These are phyloP conservation scores for Kazachstania sp. DNA, from an alignment of 1,139 yeast species.

Conservation along the genomic window DNA sequence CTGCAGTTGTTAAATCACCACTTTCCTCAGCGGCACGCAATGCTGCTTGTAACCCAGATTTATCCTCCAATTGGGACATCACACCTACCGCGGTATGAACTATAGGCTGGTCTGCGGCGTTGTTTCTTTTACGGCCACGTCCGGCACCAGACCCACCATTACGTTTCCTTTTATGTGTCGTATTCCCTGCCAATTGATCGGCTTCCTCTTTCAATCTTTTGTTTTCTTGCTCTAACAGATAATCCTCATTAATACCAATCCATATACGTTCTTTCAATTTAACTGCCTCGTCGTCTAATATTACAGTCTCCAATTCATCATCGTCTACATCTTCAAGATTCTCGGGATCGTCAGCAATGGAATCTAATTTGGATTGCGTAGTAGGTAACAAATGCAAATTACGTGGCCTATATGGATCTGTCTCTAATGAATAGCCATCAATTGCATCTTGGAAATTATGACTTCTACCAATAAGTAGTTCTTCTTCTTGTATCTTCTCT, in stretches of 20 bases:
- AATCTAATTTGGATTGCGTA: conserved; percentile 43
- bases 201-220: conserved; percentile 80
- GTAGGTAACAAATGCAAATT: conserved; percentile 49
- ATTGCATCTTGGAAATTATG: conserved; percentile 22
- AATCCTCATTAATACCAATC: conserved; percentile 84
- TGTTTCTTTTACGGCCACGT: conserved; percentile 28
- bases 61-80: conserved; percentile 21
- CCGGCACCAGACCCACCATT: conserved; percentile 2
- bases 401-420: conserved; percentile 43
- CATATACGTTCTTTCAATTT: conserved; percentile 69
- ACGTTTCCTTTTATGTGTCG: conserved; percentile 42
- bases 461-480: conserved; percentile 10
- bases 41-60: conserved; percentile 30
- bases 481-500: conserved; percentile 10
- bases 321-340: conserved; percentile 74
- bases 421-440: conserved; percentile 30
- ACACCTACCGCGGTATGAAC: conserved; percentile 14
- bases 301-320: conserved; percentile 53
- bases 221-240: conserved; percentile 73
- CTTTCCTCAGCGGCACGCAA: conserved; percentile 35
- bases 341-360: conserved; percentile 52
- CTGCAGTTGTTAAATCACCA: conserved; percentile 62
- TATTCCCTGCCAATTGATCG: conserved; percentile 72
- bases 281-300: conserved; percentile 61
- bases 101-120: conserved; percentile 8